Conservation (phyloP, 1,284 basidiomycete species). For the Malassezia obtusa region DNA sequence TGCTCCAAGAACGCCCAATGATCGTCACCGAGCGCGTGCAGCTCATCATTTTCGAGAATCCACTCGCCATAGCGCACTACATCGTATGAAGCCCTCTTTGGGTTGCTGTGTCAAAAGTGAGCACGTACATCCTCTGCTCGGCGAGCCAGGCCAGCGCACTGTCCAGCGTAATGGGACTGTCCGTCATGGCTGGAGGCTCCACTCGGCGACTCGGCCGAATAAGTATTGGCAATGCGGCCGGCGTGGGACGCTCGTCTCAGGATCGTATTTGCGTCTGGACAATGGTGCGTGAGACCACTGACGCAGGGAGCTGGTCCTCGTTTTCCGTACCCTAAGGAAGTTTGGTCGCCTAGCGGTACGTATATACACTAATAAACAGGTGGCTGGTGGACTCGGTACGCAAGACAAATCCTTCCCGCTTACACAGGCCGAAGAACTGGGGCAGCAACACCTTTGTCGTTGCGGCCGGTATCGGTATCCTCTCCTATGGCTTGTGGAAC, state of each 20-base stretch:
- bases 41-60: constrained; percentile 52
- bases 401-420: background rate
- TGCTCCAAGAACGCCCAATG: constrained; percentile 79
- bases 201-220: constrained; percentile 2
- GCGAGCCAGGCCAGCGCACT: constrained; percentile 10
- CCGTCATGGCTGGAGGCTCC: constrained; percentile 3
- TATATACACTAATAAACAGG: constrained; percentile 33
- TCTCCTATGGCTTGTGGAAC: constrained; percentile 52
- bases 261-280: background rate
- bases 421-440: constrained; percentile 53
- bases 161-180: constrained; percentile 6
- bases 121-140: constrained; percentile 9
- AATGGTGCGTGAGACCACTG: constrained; percentile 10
- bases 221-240: too few relatives aligned
- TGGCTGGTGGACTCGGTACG: constrained; percentile 54
- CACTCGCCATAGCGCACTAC: constrained; percentile 58
- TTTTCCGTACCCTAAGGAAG: constrained; percentile 56
- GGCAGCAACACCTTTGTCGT: constrained; percentile 52
- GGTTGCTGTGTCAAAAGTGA: background rate
- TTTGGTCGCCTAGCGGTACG: constrained; percentile 52
- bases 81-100: constrained; percentile 59
- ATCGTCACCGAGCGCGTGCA: constrained; percentile 52
- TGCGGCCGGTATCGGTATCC: constrained; percentile 50
- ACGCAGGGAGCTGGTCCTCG: constrained; percentile 49
- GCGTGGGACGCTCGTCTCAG: background rate